A percentile compares a stretch with the other conserved stretches of the same genome.
Evolutionary conservation across 345 rosid species (phyloP).

Genomic region (Acer saccharum): DNA sequence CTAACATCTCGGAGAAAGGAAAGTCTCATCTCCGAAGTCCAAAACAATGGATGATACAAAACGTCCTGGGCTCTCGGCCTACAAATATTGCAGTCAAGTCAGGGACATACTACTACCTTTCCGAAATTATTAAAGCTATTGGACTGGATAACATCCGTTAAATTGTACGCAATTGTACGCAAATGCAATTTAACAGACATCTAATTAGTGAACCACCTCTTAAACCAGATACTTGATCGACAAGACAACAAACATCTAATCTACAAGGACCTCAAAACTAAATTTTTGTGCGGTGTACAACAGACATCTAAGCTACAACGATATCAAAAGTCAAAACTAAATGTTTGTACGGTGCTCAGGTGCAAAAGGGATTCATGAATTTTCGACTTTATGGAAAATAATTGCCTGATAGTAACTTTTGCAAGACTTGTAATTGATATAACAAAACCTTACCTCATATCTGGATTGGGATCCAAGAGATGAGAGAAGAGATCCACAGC

Average conservation of each 20-base stretch:
- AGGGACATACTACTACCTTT: neutral
- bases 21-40: constrained; percentile 65
- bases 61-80: constrained; percentile 63
- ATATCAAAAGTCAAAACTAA: neutral
- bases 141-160: too few species aligned
- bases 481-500: constrained; percentile 65
- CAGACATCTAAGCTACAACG: neutral
- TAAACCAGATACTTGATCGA: neutral
- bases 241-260: neutral
- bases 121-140: neutral
- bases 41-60: constrained; percentile 65
- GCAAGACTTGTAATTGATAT: neutral
- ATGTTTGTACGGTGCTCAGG: too few species aligned
- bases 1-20: constrained; percentile 77
- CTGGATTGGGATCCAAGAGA: constrained; percentile 55
- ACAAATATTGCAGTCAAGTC: constrained; percentile 18
- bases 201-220: too few species aligned
- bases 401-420: too few species aligned
- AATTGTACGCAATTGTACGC: too few species aligned
- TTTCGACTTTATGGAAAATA: too few species aligned
- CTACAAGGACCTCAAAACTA: neutral
- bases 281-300: neutral
- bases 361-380: too few species aligned
- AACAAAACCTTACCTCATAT: constrained; percentile 41
- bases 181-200: too few species aligned